Evolutionary conservation across 179 eudicot species (phyloP).

Genomic region (Silene noctiflora): DNA sequence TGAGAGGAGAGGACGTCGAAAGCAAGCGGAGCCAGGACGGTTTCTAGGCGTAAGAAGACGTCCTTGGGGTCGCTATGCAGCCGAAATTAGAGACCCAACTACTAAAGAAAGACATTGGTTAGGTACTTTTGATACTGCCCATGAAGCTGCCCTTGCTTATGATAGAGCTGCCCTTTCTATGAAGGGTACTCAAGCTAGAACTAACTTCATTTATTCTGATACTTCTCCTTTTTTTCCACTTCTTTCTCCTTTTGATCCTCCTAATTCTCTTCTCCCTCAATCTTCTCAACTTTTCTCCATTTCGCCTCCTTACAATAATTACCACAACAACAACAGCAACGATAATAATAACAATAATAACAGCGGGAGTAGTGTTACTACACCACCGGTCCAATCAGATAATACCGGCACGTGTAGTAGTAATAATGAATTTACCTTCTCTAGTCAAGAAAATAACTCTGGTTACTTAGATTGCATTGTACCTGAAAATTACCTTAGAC

Average conservation of each 20-base stretch:
- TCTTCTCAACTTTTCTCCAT: conserved; percentile 23
- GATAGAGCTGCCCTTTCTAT: conserved; percentile 87
- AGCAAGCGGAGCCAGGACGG: conserved; percentile 60
- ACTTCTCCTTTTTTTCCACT: conserved; percentile 35
- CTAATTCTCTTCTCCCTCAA: conserved; percentile 28
- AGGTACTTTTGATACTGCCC: conserved; percentile 89
- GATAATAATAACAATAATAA: neutral
- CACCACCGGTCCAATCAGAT: conserved; percentile 21
- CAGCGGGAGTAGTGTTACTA: neutral
- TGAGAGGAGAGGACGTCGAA: conserved; percentile 59
- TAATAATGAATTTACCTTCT: conserved; percentile 24
- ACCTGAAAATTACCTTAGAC: conserved; percentile 66
- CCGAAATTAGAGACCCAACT: conserved; percentile 81
- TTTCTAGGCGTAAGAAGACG: conserved; percentile 70
- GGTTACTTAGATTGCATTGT: conserved; percentile 79
- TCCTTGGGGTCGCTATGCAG: conserved; percentile 89
- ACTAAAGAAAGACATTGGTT: conserved; percentile 92
- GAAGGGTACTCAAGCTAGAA: conserved; percentile 80
- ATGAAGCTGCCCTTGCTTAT: conserved; percentile 92
- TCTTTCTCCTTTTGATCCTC: conserved; percentile 38
- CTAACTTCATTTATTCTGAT: conserved; percentile 77
- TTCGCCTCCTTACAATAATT: conserved; percentile 6
- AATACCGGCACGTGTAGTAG: conserved; percentile 26
- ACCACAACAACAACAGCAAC: neutral
- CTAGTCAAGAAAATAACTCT: conserved; percentile 39